phyloP scores from a whole-genome alignment of 2,329 filamentous ascomycete species.

The Pseudocercospora fuligena region DNA sequence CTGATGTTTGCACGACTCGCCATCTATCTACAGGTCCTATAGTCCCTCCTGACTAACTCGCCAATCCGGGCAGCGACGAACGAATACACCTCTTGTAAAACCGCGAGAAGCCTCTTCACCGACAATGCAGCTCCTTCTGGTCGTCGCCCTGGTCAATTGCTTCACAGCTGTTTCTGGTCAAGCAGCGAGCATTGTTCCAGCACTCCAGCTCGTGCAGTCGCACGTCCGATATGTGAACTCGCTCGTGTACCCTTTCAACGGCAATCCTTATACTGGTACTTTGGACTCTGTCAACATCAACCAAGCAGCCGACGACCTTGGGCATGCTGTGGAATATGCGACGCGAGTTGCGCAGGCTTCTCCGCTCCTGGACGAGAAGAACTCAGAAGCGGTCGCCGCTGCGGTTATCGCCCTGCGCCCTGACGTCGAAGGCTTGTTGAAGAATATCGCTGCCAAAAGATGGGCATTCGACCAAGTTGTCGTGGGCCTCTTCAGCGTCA shows the following conservation, averaged over 20 bases:
- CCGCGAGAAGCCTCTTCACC: background rate
- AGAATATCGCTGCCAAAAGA: constrained; percentile 1
- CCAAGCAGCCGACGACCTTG: constrained; percentile 4
- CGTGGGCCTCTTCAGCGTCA: constrained; percentile 5
- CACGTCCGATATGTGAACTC: background rate
- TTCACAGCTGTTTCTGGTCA: constrained; percentile 1
- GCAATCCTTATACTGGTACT: constrained; percentile 5
- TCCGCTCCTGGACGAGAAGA: background rate
- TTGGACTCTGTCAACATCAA: constrained; percentile 14
- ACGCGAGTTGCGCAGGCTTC: constrained; percentile 1
- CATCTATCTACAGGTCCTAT: background rate
- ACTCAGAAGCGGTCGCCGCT: constrained; percentile 6
- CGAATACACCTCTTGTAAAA: background rate
- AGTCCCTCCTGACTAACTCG: background rate
- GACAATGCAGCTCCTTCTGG: constrained; percentile 5
- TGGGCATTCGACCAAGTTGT: constrained; percentile 4
- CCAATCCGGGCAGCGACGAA: background rate
- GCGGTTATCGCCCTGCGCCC: constrained; percentile 7
- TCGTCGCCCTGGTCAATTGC: background rate
- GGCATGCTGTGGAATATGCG: constrained; percentile 6
- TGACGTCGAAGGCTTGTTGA: constrained; percentile 8
- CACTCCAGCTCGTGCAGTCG: constrained; percentile 5
- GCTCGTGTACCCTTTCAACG: constrained; percentile 7
- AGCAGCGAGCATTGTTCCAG: constrained; percentile 12
- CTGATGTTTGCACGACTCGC: background rate